Evolutionary conservation across 148 eudicot genomes (phyloP), one percentile per base, ranked within the genome.

Genomic region (Fagopyrum tataricum): DNA sequence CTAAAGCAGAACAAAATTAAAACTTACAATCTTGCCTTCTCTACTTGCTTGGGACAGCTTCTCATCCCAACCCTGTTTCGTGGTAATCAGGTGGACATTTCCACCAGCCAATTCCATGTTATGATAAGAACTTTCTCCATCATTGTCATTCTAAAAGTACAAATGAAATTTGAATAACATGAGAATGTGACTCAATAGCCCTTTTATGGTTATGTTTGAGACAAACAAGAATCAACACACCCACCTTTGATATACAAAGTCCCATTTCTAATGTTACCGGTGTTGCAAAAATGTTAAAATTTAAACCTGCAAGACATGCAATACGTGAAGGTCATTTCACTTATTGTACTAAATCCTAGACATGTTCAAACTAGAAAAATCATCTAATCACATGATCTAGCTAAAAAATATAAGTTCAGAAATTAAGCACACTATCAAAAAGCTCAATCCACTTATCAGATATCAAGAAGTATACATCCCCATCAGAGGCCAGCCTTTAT

Each of bases 11-110:
- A 40, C 7, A 23, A 47, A 11, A 72, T 72, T 4, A 72, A 8
- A 48, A 83, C 92, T 86, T 78, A 88, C 92, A 71, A 83, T 82
- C 79, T 93, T 89, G 75, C 84, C 90, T 48, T 83, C 85, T 40
- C 68, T 81, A 70, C 76, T 83, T 15, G 92, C 83, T 86, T 86
- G 88, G 8, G 82, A 74, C 55, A 88, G 61, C 82, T 85, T 86
- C 71, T 81, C 80, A 48, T 88, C 90, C 90, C 90, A 88, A 73
- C 78, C 76, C 48, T 85, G 87, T 78, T 84, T 86, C 17, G 87
- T 81, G 26, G 85, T 88, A 75, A 88, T 70, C 39, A 88, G 90
- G 26, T 81, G 81, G 77, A 88, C 88, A 78, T 86, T 86, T 68
- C 90, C 92, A 76, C 92, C 90, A 70, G 85, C 81, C 71, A 88